Evolutionary conservation across 352 stramenopile species (phyloP).

Genomic region (Globisporangium mamillatum): DNA sequence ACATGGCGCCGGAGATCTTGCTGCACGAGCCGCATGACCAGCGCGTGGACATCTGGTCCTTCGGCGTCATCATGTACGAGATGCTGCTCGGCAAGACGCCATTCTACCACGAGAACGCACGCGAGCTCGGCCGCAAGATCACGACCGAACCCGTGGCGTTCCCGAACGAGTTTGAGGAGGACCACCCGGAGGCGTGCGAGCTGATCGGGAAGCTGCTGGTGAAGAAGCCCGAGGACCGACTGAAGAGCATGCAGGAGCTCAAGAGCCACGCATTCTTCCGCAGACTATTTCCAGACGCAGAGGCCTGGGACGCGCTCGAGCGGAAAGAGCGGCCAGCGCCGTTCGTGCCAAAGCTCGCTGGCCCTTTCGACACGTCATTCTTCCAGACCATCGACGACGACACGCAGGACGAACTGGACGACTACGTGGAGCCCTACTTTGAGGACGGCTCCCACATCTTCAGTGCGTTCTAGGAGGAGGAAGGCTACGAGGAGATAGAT

Average conservation of each 20-base stretch:
- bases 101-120: constrained; percentile 83
- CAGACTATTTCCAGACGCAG: constrained; percentile 26
- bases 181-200: constrained; percentile 44
- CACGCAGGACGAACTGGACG: constrained; percentile 51
- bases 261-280: constrained; percentile 65
- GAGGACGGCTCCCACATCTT: constrained; percentile 72
- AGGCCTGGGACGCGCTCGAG: constrained; percentile 43
- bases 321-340: constrained; percentile 40
- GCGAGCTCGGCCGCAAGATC: constrained; percentile 76
- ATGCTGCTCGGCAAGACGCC: constrained; percentile 80
- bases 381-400: constrained; percentile 58
- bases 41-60: constrained; percentile 75
- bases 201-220: constrained; percentile 58
- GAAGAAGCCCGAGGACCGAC: constrained; percentile 47
- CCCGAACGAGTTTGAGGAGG: constrained; percentile 58
- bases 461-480: constrained; percentile 35
- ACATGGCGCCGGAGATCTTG: constrained; percentile 81
- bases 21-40: constrained; percentile 59
- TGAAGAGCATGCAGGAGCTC: constrained; percentile 43
- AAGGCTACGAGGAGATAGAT: constrained; percentile 6
- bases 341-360: constrained; percentile 61
- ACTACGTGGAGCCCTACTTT: constrained; percentile 52
- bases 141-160: constrained; percentile 64
- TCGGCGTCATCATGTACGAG: constrained; percentile 89
- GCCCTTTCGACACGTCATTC: constrained; percentile 69